A percentile compares a stretch with the other conserved stretches of the same genome.
These are phyloP conservation scores for Choanephora cucurbitarum DNA, from an alignment of 371 early-diverging fungal genomes.

Conservation along the genomic window DNA sequence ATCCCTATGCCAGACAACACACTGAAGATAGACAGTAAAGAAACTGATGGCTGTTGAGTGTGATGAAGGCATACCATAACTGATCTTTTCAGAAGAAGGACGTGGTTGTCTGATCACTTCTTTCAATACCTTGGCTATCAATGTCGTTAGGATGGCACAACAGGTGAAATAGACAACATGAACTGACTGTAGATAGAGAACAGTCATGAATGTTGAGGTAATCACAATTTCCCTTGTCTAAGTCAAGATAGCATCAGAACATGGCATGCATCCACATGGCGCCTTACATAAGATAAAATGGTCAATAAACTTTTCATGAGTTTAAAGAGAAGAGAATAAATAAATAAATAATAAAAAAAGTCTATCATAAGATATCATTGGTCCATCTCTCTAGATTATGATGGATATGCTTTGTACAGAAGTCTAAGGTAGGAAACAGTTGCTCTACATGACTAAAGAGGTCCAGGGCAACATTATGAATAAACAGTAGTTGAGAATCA, in stretches of 20 bases:
- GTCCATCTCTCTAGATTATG: conserved; percentile 37
- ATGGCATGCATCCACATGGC: background rate
- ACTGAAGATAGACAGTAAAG: conserved; percentile 57
- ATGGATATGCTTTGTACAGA: conserved; percentile 30
- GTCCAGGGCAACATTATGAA: conserved; percentile 66
- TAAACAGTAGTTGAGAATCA: conserved; percentile 68
- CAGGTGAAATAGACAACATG: conserved; percentile 35
- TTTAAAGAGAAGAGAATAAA: too few species aligned
- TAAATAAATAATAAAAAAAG: background rate
- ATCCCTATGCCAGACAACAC: conserved; percentile 27
- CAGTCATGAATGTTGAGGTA: conserved; percentile 13
- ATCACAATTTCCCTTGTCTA: conserved; percentile 20
- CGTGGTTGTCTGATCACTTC: conserved; percentile 53
- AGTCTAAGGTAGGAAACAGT: conserved; percentile 26
- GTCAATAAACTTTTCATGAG: background rate
- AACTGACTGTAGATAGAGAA: conserved; percentile 32
- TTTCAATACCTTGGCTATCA: conserved; percentile 51
- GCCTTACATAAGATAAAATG: conserved; percentile 16
- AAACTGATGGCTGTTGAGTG: conserved; percentile 77
- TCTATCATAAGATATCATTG: background rate
- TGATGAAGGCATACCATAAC: conserved; percentile 78
- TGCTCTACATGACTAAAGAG: conserved; percentile 32
- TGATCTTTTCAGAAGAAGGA: conserved; percentile 10
- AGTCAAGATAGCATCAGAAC: background rate
- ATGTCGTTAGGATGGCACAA: conserved; percentile 27